Conservation (phyloP, 805 yeast species). For the Jamesozyma rosinii region DNA sequence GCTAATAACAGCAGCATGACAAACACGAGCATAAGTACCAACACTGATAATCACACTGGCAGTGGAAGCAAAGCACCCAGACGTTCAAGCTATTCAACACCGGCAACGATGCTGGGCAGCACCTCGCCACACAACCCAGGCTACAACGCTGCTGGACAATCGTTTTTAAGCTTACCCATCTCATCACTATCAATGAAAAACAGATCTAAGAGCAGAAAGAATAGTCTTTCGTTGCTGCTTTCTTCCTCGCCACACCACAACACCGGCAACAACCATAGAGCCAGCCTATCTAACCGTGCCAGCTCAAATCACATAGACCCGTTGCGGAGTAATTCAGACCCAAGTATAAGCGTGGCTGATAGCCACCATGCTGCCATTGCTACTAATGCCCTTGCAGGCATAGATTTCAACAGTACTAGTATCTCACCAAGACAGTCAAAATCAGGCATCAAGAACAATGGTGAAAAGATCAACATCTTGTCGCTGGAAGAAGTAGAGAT, state of each 20-base stretch:
- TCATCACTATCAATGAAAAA: not conserved
- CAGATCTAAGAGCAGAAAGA: slow-evolving; percentile 6
- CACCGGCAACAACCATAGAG: not conserved
- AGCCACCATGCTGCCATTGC: not conserved
- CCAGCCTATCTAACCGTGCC: not conserved
- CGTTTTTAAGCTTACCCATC: slow-evolving; percentile 2
- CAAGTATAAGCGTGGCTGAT: not conserved
- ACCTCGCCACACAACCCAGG: not conserved
- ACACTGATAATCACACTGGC: not conserved
- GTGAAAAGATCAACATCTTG: slow-evolving; percentile 22
- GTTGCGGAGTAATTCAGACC: slow-evolving; percentile 2
- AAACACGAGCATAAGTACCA: not conserved
- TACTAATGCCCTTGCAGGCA: not conserved
- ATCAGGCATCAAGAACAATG: not conserved
- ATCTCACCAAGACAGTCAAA: not conserved
- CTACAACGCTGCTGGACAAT: not conserved
- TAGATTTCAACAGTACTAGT: not conserved
- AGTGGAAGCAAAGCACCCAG: slow-evolving; percentile 4
- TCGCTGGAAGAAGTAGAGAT: slow-evolving; percentile 33
- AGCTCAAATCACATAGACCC: slow-evolving; percentile 6
- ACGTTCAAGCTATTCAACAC: slow-evolving; percentile 17
- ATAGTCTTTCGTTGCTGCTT: slow-evolving; percentile 1
- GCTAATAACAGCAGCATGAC: not conserved
- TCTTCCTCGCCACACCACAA: not conserved
- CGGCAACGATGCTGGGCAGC: not conserved